These are phyloP conservation scores for Sugiyamaella xylanicola DNA, from an alignment of 1,139 yeast genomes.

Conservation along the genomic window DNA sequence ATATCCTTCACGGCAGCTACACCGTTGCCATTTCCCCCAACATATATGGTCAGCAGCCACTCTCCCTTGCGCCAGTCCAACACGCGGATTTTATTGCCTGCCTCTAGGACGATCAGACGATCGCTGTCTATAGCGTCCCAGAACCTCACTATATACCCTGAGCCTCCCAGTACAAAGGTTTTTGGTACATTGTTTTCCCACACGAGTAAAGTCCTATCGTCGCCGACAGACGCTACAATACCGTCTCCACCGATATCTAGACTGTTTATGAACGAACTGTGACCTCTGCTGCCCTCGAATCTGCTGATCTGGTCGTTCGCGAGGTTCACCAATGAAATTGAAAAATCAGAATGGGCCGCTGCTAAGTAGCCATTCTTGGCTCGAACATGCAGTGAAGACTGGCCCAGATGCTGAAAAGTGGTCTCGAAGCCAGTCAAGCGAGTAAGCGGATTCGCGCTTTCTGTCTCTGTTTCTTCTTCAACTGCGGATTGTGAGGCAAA, in stretches of 20 bases:
- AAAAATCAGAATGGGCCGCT: slow-evolving; percentile 35
- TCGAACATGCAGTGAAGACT: slow-evolving; percentile 29
- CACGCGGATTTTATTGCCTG: slow-evolving; percentile 38
- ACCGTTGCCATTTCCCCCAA: slow-evolving; percentile 9
- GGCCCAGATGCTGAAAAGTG: slow-evolving; percentile 30
- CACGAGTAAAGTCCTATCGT: slow-evolving; percentile 39
- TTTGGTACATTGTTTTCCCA: slow-evolving; percentile 38
- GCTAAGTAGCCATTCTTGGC: slow-evolving; percentile 28
- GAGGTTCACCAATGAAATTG: slow-evolving; percentile 29
- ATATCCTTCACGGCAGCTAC: slow-evolving; percentile 34
- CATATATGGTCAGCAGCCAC: slow-evolving; percentile 41
- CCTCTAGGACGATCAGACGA: slow-evolving; percentile 41
- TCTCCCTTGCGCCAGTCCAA: slow-evolving; percentile 41
- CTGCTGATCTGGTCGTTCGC: slow-evolving; percentile 19
- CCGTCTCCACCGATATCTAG: slow-evolving; percentile 43
- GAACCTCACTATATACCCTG: slow-evolving; percentile 40
- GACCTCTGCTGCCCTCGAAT: slow-evolving; percentile 35
- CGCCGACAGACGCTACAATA: slow-evolving; percentile 39
- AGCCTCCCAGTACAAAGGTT: slow-evolving; percentile 29
- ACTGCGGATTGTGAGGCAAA: background rate
- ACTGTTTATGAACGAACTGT: slow-evolving; percentile 37
- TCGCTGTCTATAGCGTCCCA: slow-evolving; percentile 42
- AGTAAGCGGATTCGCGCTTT: background rate
- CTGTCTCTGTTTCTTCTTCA: background rate
- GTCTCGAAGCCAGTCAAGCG: slow-evolving; percentile 22